phyloP scores from a whole-genome alignment of 371 early-diverging fungal species.

The Circinella umbellata region DNA sequence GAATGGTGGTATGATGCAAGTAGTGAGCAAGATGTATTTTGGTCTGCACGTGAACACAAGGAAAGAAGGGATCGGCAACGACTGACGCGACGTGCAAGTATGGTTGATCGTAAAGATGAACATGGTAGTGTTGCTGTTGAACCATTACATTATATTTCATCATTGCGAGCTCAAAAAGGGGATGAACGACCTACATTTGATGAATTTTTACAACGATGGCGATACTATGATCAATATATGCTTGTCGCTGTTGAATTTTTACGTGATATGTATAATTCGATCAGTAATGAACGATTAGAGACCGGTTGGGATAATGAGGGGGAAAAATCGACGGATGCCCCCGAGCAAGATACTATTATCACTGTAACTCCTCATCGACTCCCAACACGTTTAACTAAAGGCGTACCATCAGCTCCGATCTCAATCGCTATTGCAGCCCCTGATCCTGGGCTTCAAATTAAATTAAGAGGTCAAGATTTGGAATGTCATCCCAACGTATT shows the following conservation, averaged over 20 bases:
- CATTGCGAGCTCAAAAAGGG: slow-evolving; percentile 34
- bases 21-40: slow-evolving; percentile 52
- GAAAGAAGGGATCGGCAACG: slow-evolving; percentile 43
- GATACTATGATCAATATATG: slow-evolving; percentile 48
- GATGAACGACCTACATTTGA: slow-evolving; percentile 28
- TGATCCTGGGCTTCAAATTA: slow-evolving; percentile 67
- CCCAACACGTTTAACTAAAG: slow-evolving; percentile 66
- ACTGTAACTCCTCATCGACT: slow-evolving; percentile 50
- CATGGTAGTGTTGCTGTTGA: slow-evolving; percentile 41
- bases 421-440: slow-evolving; percentile 64
- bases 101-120: slow-evolving; percentile 34
- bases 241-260: slow-evolving; percentile 51
- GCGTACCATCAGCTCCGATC: slow-evolving; percentile 62
- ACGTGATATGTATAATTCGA: slow-evolving; percentile 57
- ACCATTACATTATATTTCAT: slow-evolving; percentile 49
- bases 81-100: slow-evolving; percentile 33
- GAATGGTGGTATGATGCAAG: slow-evolving; percentile 79
- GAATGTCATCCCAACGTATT: slow-evolving; percentile 62
- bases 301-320: slow-evolving; percentile 58
- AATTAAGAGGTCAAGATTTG: slow-evolving; percentile 64
- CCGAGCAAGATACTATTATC: slow-evolving; percentile 41
- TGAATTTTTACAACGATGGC: slow-evolving; percentile 54
- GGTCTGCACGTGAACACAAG: slow-evolving; percentile 50
- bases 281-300: slow-evolving; percentile 56
- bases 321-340: slow-evolving; percentile 9